A percentile compares a stretch with the other conserved stretches of the same genome.
These are phyloP conservation scores for Zymoseptoria ardabiliae DNA, from an alignment of 2,329 filamentous ascomycete species.

Conservation along the genomic window DNA sequence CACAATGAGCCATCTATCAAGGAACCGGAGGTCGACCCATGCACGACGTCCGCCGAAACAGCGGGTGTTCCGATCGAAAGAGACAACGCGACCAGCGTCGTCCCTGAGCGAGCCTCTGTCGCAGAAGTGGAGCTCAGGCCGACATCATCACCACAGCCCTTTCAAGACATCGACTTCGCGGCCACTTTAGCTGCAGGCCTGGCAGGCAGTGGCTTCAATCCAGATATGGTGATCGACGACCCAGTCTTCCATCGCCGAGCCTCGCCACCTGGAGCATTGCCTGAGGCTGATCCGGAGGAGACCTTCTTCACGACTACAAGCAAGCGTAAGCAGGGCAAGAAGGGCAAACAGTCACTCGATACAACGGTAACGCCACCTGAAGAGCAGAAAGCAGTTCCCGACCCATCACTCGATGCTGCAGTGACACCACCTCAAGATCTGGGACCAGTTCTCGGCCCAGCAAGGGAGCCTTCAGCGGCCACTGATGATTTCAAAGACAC, in stretches of 20 bases:
- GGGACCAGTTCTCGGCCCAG: not conserved
- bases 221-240: constrained; percentile 39
- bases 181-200: constrained; percentile 42
- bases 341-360: constrained; percentile 16
- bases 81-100: not conserved
- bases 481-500: constrained; percentile 30
- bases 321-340: constrained; percentile 32
- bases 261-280: constrained; percentile 25
- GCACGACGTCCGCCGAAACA: not conserved
- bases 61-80: not conserved
- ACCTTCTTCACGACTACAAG: constrained; percentile 20
- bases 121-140: not conserved
- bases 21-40: not conserved
- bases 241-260: constrained; percentile 30
- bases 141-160: not conserved
- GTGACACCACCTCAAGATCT: not conserved
- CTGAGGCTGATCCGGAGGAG: constrained; percentile 30
- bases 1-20: not conserved
- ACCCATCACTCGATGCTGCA: not conserved
- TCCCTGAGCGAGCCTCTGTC: not conserved
- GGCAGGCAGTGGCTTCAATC: constrained; percentile 41
- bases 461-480: constrained; percentile 3
- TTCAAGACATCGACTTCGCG: constrained; percentile 40
- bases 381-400: not conserved
- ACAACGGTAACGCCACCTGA: not conserved